Conservation (phyloP, 129 eudicot genomes). For the Pulicaria dysenterica region DNA sequence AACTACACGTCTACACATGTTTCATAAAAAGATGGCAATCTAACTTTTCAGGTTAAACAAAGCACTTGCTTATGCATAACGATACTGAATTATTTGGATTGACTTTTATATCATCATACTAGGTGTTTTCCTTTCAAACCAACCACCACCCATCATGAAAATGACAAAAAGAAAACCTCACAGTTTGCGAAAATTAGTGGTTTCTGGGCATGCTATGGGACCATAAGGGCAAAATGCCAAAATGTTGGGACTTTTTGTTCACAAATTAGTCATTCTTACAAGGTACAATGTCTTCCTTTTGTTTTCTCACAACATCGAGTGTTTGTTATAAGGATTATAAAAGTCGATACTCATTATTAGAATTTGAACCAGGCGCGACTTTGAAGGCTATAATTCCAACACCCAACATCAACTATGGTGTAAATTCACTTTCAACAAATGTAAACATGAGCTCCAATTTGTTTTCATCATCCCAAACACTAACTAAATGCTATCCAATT, state of each 20-base stretch:
- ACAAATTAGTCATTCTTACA: not conserved
- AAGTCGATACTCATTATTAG: not conserved
- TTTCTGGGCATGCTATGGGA: not conserved
- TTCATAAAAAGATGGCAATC: not conserved
- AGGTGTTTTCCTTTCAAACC: not conserved
- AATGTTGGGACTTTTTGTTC: not conserved
- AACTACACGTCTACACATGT: constrained; percentile 10
- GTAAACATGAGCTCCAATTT: not conserved
- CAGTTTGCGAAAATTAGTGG: not conserved
- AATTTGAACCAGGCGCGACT: not conserved
- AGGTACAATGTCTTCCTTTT: not conserved
- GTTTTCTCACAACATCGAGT: not conserved
- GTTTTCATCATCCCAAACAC: not conserved
- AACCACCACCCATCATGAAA: not conserved
- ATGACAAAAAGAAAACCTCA: not conserved
- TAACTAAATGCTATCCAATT: not conserved
- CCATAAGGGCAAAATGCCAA: not conserved
- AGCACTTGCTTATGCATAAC: not conserved
- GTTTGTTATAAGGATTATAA: not conserved
- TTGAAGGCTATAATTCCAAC: not conserved
- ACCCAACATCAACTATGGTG: not conserved
- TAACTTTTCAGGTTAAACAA: not conserved
- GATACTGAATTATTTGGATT: not conserved
- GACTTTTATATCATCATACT: not conserved
- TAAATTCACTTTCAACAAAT: not conserved